A percentile compares a stretch with the other conserved stretches of the same genome.
Evolutionary conservation across 2,329 filamentous ascomycete species (phyloP).

Genomic region (Aspergillus pseudonomiae): DNA sequence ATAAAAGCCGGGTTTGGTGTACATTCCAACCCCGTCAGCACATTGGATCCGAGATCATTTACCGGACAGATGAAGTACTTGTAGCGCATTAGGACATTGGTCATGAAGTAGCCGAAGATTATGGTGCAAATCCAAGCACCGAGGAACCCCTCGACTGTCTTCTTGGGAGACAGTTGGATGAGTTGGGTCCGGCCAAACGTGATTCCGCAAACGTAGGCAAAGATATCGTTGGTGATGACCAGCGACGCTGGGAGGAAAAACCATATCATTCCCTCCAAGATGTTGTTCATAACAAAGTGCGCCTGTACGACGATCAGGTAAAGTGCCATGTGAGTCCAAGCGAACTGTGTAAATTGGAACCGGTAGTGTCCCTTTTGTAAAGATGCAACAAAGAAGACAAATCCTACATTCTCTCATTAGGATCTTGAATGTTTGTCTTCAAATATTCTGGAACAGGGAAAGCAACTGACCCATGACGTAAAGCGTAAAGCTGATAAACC

Average conservation of each 20-base stretch:
- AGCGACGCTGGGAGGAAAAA: constrained; percentile 94
- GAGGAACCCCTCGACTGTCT: constrained; percentile 97
- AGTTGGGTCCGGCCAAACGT: constrained; percentile 94
- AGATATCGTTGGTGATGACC: constrained; percentile 98
- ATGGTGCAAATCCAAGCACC: constrained; percentile 95
- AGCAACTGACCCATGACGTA: constrained; percentile 82
- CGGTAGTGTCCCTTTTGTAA: constrained; percentile 94
- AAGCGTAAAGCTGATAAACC: constrained; percentile 98
- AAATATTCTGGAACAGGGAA: background rate
- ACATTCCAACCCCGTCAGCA: constrained; percentile 88
- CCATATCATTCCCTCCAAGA: constrained; percentile 99
- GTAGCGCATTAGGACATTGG: constrained; percentile 82
- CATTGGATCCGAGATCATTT: constrained; percentile 90
- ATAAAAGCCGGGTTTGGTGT: constrained; percentile 90
- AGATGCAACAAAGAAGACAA: constrained; percentile 96
- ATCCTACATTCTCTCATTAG: constrained; percentile 60
- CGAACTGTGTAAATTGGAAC: constrained; percentile 99
- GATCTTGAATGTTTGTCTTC: background rate
- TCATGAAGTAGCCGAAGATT: constrained; percentile 78
- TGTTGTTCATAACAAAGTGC: constrained; percentile 99
- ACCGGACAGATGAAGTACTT: constrained; percentile 99
- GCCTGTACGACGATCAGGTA: constrained; percentile 97
- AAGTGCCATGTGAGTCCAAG: constrained; percentile 98
- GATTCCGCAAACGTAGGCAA: constrained; percentile 96
- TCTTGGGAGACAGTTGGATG: constrained; percentile 97